Conservation (phyloP, 2,329 filamentous ascomycete species). For the Bipolaris oryzae region DNA sequence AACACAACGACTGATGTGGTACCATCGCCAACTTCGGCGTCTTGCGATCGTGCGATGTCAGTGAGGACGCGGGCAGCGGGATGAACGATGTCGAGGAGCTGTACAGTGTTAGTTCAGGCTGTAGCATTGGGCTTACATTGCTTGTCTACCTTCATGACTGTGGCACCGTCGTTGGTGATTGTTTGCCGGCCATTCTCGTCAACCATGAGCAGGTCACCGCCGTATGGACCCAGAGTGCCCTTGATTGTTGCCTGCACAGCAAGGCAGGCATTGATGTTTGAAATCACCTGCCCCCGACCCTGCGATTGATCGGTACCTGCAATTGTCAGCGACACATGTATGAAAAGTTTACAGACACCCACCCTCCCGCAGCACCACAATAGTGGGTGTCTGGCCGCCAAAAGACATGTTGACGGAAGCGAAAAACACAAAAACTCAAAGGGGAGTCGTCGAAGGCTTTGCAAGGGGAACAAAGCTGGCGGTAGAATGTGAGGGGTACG, state of each 20-base stretch:
- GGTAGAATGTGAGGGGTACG: conserved; percentile 18
- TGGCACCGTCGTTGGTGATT: conserved; percentile 98
- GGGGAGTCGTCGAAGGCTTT: neutral
- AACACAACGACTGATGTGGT: conserved; percentile 97
- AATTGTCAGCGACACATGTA: conserved; percentile 26
- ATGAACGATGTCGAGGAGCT: conserved; percentile 98
- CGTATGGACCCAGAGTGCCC: conserved; percentile 93
- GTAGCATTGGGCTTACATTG: neutral
- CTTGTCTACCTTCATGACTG: conserved; percentile 88
- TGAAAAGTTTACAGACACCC: conserved; percentile 50
- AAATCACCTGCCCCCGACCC: conserved; percentile 93
- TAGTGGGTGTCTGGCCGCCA: conserved; percentile 95
- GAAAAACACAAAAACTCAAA: conserved; percentile 7
- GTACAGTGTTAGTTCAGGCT: conserved; percentile 11
- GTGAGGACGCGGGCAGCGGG: conserved; percentile 96
- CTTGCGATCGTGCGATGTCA: conserved; percentile 97
- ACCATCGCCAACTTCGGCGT: conserved; percentile 97
- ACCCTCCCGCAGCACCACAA: conserved; percentile 98
- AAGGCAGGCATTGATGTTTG: conserved; percentile 98
- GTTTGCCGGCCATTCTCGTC: conserved; percentile 95
- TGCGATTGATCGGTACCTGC: conserved; percentile 95
- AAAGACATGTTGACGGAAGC: conserved; percentile 76
- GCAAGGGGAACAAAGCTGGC: conserved; percentile 4
- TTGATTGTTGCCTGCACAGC: conserved; percentile 96
- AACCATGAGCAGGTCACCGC: conserved; percentile 93